Evolutionary conservation across 2,329 filamentous ascomycete genomes (phyloP).

Genomic region (Stagonosporopsis cucurbitacearum): DNA sequence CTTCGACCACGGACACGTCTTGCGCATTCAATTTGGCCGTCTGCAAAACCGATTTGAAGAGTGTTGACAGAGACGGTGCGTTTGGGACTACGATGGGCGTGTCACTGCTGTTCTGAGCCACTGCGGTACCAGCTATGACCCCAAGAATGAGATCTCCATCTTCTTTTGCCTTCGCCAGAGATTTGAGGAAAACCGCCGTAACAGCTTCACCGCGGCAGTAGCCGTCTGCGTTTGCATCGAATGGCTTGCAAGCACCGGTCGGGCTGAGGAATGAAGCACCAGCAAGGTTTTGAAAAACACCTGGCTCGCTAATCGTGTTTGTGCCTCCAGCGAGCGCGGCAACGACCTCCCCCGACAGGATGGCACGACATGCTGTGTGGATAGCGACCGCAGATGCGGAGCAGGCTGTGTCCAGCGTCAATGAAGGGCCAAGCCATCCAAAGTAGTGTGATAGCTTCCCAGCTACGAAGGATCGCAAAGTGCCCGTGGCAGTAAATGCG

Average conservation of each 20-base stretch:
- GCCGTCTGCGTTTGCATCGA: conserved; percentile 54
- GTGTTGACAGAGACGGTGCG: conserved; percentile 13
- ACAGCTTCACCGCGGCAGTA: conserved; percentile 61
- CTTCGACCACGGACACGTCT: conserved; percentile 19
- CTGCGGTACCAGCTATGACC: conserved; percentile 44
- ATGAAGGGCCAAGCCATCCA: conserved; percentile 33
- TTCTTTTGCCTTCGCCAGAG: conserved; percentile 56
- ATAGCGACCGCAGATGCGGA: conserved; percentile 33
- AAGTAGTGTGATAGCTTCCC: conserved; percentile 36
- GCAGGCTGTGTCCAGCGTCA: conserved; percentile 46
- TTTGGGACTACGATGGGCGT: conserved; percentile 22
- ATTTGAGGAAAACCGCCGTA: conserved; percentile 59
- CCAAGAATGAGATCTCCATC: conserved; percentile 59
- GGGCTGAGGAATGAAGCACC: conserved; percentile 52
- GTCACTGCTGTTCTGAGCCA: conserved; percentile 22
- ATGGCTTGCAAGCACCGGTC: conserved; percentile 55
- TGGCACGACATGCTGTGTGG: conserved; percentile 35
- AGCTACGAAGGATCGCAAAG: conserved; percentile 24
- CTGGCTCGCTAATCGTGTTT: conserved; percentile 41
- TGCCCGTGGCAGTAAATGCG: conserved; percentile 40
- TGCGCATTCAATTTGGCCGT: conserved; percentile 10
- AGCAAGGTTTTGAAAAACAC: conserved; percentile 43
- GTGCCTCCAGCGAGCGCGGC: conserved; percentile 47
- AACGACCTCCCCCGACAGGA: conserved; percentile 35
- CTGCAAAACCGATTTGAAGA: conserved; percentile 18